phyloP scores from a whole-genome alignment of 371 early-diverging fungal genomes.

The Mucor irregularis region DNA sequence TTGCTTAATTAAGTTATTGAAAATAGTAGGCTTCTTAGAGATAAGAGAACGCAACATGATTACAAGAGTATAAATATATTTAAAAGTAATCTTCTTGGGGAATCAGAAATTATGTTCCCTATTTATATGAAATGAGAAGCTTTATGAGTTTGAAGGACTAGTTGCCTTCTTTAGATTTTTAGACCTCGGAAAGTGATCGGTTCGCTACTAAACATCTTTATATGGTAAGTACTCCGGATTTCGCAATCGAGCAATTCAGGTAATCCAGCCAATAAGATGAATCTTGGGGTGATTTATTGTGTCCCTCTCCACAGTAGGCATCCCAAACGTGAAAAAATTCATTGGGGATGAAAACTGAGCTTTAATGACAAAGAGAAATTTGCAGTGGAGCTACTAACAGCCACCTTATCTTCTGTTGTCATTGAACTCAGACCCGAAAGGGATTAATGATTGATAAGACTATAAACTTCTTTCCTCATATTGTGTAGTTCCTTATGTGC shows the following conservation, averaged over 20 bases:
- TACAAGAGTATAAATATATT: not conserved
- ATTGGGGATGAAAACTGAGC: no score
- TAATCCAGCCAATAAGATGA: not conserved
- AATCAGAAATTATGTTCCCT: not conserved
- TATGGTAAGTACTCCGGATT: conserved; percentile 14
- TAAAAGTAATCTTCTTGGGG: not conserved
- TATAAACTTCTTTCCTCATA: no score
- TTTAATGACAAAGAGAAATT: no score
- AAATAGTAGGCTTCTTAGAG: not conserved
- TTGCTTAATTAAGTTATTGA: not conserved
- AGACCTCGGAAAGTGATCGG: conserved; percentile 16
- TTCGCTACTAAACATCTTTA: conserved; percentile 3
- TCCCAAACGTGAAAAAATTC: no score
- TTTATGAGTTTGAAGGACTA: not conserved
- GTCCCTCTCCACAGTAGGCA: no score
- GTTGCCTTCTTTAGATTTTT: conserved; percentile 10
- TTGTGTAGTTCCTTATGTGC: no score
- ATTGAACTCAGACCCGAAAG: no score
- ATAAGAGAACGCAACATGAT: conserved; percentile 2
- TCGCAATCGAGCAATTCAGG: not conserved
- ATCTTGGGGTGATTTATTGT: not conserved
- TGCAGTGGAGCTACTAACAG: no score
- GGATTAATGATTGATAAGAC: no score
- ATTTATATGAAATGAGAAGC: not conserved
- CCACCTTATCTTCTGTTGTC: no score